These are phyloP conservation scores for Gremmenia infestans DNA, from an alignment of 2,329 filamentous ascomycete species.

Conservation along the genomic window DNA sequence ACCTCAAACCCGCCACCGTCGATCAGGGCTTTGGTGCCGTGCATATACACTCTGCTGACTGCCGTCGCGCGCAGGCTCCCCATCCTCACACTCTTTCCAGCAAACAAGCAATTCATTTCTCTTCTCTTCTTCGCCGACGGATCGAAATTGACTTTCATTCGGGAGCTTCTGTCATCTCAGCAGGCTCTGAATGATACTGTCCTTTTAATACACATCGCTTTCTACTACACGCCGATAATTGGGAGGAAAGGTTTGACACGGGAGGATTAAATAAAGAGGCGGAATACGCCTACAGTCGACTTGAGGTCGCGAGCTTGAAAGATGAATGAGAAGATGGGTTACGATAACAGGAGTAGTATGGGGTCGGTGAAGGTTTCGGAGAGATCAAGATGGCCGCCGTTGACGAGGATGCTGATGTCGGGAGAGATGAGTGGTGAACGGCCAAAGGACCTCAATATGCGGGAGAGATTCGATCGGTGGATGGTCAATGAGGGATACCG, in stretches of 20 bases:
- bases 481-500: slow-evolving; percentile 87
- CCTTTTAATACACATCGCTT: slow-evolving; percentile 20
- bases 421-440: slow-evolving; percentile 74
- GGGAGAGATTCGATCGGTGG: slow-evolving; percentile 76
- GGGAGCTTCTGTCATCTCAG: slow-evolving; percentile 30
- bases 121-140: slow-evolving; percentile 16
- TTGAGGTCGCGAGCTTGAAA: slow-evolving; percentile 21
- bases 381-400: slow-evolving; percentile 74
- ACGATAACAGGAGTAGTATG: slow-evolving; percentile 21
- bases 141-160: slow-evolving; percentile 15
- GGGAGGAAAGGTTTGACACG: slow-evolving; percentile 1
- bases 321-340: slow-evolving; percentile 23
- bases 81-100: slow-evolving; percentile 23
- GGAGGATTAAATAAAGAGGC: slow-evolving; percentile 10
- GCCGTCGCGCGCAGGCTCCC: slow-evolving; percentile 21
- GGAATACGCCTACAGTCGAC: slow-evolving; percentile 18
- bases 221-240: slow-evolving; percentile 17
- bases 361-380: slow-evolving; percentile 52
- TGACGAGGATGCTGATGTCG: slow-evolving; percentile 77
- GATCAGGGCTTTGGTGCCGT: slow-evolving; percentile 12
- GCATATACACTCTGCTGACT: slow-evolving; percentile 16
- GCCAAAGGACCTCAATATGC: slow-evolving; percentile 60
- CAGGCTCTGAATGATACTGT: slow-evolving; percentile 32
- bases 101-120: slow-evolving; percentile 1
- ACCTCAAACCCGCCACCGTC: slow-evolving; percentile 14